These are phyloP conservation scores for Chrysanthemum lavandulifolium DNA, from an alignment of 129 eudicot species.

Conservation along the genomic window DNA sequence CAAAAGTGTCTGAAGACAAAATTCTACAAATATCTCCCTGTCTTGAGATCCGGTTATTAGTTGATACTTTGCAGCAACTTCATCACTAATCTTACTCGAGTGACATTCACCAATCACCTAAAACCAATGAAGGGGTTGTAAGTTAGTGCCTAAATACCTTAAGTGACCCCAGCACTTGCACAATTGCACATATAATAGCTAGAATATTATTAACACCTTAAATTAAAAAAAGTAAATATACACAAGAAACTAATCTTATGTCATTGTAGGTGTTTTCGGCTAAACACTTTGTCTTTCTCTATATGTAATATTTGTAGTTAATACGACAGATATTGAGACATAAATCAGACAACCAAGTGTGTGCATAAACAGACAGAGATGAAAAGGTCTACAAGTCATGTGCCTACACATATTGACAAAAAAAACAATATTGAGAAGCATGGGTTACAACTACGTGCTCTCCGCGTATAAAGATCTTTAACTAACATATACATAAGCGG, in stretches of 20 bases:
- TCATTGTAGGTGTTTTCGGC: background rate
- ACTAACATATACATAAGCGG: conserved; percentile 8
- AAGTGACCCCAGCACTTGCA: conserved; percentile 1
- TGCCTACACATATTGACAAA: conserved; percentile 16
- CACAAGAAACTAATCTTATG: conserved; percentile 12
- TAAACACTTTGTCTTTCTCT: background rate
- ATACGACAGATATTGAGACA: conserved; percentile 1
- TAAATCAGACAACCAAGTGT: background rate
- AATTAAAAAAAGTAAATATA: background rate
- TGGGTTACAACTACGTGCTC: conserved; percentile 2
- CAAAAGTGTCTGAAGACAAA: conserved; percentile 76
- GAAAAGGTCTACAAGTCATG: background rate
- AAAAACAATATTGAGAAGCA: background rate
- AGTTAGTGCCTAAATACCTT: background rate
- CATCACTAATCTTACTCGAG: conserved; percentile 54
- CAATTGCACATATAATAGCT: conserved; percentile 5
- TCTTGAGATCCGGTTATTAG: conserved; percentile 52
- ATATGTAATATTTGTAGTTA: conserved; percentile 7
- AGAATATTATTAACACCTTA: background rate
- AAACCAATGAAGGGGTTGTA: conserved; percentile 23
- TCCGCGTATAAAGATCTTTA: conserved; percentile 7
- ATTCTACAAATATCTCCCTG: conserved; percentile 74
- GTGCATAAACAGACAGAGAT: background rate
- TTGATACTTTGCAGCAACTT: conserved; percentile 64
- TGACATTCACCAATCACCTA: conserved; percentile 94